Evolutionary conservation across 805 yeast genomes (phyloP), one percentile per base, ranked within the genome.

Genomic region (Wickerhamiella alocasiicola): DNA sequence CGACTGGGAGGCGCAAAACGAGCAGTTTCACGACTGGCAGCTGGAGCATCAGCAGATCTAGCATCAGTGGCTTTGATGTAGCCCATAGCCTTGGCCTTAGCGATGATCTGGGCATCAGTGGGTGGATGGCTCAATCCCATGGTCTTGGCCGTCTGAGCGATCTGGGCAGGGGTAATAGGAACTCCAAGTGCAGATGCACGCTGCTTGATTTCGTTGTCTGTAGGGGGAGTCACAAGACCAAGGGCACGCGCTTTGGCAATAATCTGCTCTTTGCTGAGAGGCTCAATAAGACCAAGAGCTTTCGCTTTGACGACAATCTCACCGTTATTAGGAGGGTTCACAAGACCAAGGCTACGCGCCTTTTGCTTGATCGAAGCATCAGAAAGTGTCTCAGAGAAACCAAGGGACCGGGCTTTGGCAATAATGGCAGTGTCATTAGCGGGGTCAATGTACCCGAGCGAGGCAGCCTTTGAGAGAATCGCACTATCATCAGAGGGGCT

Each of bases 361-460:
- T 23, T 19, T 18, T 44, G n/a, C 6, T 11, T 9, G 6, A 49
- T 32, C 13, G 39, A 45, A 53, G 81, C 91, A 5, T 81, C 88
- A 2, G 45, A 49, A 9, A 35, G 28, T 53, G 81, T 91, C 4
- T 81, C 88, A 2, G 45, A 49, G 7, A 35, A 25, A n/a, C 94
- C 31, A 77, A 15, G 36, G 39, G 35, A 12, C 9, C 13, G 7
- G 11, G 40, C 44, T 23, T 28, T 37, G 12, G 30, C 29, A n/a
- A 24, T 12, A 9, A 44, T 25, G 11, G 39, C 36, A 5, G 15
- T 6, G 11, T 32, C 36, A 21, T 12, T n/a, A 3, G 9, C 6
- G 11, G 19, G 19, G 9, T 6, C 27, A n/a, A n/a, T n/a, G n/a
- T 17, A 32, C 2, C 56, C 49, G 5, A 48, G 24, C 2, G 36